These are phyloP conservation scores for Malassezia dermatis DNA, from an alignment of 1,284 basidiomycete genomes.

Conservation along the genomic window DNA sequence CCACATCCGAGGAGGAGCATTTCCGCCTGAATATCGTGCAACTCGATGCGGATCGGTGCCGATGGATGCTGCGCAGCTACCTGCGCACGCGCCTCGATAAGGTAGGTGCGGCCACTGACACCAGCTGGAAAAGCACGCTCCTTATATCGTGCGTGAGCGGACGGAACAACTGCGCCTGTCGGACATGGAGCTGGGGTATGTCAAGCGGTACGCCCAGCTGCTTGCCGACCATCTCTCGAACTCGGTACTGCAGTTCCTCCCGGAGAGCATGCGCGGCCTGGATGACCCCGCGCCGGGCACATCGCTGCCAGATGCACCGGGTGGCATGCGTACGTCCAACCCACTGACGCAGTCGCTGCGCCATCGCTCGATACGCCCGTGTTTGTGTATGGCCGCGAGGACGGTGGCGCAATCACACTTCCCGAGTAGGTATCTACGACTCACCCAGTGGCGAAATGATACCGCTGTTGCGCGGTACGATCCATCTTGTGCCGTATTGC, in stretches of 20 bases:
- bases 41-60: constrained; percentile 40
- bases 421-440: constrained; percentile 24
- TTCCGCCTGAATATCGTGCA: constrained; percentile 40
- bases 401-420: constrained; percentile 28
- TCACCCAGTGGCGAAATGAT: constrained; percentile 24
- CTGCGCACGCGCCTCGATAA: constrained; percentile 29
- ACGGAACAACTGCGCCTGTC: constrained; percentile 23
- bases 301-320: background rate
- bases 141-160: constrained; percentile 14
- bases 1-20: constrained; percentile 40
- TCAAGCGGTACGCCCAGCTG: constrained; percentile 28
- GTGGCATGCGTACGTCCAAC: constrained; percentile 29
- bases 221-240: constrained; percentile 23
- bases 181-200: constrained; percentile 26
- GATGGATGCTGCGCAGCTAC: constrained; percentile 37
- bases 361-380: constrained; percentile 39
- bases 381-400: constrained; percentile 36
- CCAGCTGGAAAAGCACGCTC: constrained; percentile 29
- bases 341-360: constrained; percentile 19
- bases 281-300: constrained; percentile 15
- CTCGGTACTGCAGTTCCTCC: constrained; percentile 29
- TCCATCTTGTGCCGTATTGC: constrained; percentile 39
- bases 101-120: constrained; percentile 7
- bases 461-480: constrained; percentile 22
- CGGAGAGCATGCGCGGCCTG: constrained; percentile 27